phyloP scores from a whole-genome alignment of 2,329 filamentous ascomycete species.

The Xylariaceae sp. region DNA sequence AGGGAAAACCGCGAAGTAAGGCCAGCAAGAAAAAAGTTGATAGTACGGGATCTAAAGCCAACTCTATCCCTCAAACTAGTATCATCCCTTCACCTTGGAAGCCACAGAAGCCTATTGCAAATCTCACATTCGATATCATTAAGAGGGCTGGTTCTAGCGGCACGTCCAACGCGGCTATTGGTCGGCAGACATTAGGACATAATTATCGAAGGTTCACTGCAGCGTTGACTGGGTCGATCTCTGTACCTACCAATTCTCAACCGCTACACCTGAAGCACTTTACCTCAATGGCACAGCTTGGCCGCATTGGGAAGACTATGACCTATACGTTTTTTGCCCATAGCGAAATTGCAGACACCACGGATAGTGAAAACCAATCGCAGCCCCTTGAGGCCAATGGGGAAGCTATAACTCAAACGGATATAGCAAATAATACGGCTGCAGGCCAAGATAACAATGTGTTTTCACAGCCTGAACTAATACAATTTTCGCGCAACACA shows the following conservation, averaged over 20 bases:
- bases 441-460: not conserved
- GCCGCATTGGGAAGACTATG: constrained; percentile 48
- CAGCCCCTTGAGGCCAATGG: not conserved
- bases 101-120: constrained; percentile 43
- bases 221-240: constrained; percentile 42
- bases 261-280: constrained; percentile 48
- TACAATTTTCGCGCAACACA: constrained; percentile 22
- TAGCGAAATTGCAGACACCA: constrained; percentile 18
- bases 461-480: constrained; percentile 30
- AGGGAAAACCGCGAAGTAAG: constrained; percentile 23
- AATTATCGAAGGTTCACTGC: constrained; percentile 43
- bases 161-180: constrained; percentile 42
- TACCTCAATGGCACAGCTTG: constrained; percentile 45
- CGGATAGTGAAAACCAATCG: constrained; percentile 1
- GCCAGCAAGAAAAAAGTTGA: constrained; percentile 14
- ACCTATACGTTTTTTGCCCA: constrained; percentile 48
- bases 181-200: constrained; percentile 39
- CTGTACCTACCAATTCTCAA: constrained; percentile 44
- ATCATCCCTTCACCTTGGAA: constrained; percentile 37
- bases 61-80: constrained; percentile 14
- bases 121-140: constrained; percentile 44
- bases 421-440: not conserved
- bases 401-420: not conserved
- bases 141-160: constrained; percentile 39
- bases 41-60: constrained; percentile 12